phyloP scores from a whole-genome alignment of 2,329 filamentous ascomycete species.

The Sporothrix inflata region DNA sequence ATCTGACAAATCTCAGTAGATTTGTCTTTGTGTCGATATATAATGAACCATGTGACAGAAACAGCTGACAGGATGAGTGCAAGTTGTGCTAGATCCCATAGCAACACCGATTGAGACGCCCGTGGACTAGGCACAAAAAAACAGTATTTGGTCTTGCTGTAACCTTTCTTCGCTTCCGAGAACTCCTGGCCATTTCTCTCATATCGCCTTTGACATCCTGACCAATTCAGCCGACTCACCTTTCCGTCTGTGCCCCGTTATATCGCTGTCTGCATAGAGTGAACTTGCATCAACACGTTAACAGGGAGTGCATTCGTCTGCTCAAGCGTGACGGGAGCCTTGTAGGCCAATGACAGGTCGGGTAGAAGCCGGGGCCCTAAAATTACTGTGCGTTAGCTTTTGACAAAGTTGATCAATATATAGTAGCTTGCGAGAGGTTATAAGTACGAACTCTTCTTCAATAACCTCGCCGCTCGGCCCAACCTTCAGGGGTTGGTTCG shows the following conservation, averaged over 20 bases:
- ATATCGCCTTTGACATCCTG: background rate
- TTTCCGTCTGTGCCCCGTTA: background rate
- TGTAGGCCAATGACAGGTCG: conserved; percentile 26
- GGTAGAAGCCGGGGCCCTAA: background rate
- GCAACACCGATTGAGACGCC: background rate
- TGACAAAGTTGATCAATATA: background rate
- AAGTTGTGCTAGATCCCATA: background rate
- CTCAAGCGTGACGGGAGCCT: conserved; percentile 30
- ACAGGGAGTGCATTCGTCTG: background rate
- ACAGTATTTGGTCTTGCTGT: background rate
- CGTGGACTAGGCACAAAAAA: background rate
- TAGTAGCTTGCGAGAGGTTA: background rate
- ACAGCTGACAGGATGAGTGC: background rate
- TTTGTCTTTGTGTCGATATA: background rate
- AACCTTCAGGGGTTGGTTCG: background rate
- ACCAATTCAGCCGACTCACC: background rate
- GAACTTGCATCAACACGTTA: background rate
- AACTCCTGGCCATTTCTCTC: background rate
- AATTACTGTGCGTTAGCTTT: background rate
- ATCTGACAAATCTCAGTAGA: background rate
- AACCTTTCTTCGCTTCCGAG: background rate
- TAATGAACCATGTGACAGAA: background rate
- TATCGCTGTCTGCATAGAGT: background rate
- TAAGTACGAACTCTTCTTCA: background rate
- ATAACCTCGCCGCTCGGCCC: background rate